phyloP scores from a whole-genome alignment of 2,329 filamentous ascomycete species.

The Fusarium anguioides region DNA sequence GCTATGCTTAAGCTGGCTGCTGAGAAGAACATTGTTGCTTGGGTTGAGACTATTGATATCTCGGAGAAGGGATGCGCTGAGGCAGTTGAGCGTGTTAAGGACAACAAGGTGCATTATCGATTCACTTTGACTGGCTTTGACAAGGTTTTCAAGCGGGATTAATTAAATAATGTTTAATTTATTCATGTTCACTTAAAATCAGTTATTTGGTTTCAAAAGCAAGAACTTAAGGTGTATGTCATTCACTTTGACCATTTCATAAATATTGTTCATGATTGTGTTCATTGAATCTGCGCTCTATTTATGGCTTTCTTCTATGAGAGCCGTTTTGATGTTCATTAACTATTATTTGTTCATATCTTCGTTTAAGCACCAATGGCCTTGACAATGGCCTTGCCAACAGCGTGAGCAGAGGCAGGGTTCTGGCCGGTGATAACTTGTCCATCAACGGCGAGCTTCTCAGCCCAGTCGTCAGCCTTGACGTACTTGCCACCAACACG shows the following conservation, averaged over 20 bases:
- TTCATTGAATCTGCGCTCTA: too few relatives aligned
- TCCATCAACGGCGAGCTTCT: slow-evolving; percentile 63
- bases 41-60: slow-evolving; percentile 72
- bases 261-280: too few relatives aligned
- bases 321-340: background rate
- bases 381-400: slow-evolving; percentile 64
- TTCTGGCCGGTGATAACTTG: slow-evolving; percentile 69
- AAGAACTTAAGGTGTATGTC: too few relatives aligned
- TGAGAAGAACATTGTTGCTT: slow-evolving; percentile 65
- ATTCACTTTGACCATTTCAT: too few relatives aligned
- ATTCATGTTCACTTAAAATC: background rate
- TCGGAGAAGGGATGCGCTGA: slow-evolving; percentile 75
- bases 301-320: too few relatives aligned
- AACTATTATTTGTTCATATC: background rate
- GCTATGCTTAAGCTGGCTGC: slow-evolving; percentile 68
- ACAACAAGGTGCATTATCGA: slow-evolving; percentile 77
- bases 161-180: background rate
- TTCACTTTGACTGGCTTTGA: slow-evolving; percentile 77
- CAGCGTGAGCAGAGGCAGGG: slow-evolving; percentile 61
- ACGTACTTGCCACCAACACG: slow-evolving; percentile 65
- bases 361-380: slow-evolving; percentile 49
- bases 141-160: slow-evolving; percentile 64
- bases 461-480: slow-evolving; percentile 65
- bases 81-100: slow-evolving; percentile 75
- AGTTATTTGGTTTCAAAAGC: too few relatives aligned